Percentiles rank a stretch among this genome's conserved stretches.
Conservation (phyloP, 176 grass and related monocot species). For the Carex myosuroides region DNA sequence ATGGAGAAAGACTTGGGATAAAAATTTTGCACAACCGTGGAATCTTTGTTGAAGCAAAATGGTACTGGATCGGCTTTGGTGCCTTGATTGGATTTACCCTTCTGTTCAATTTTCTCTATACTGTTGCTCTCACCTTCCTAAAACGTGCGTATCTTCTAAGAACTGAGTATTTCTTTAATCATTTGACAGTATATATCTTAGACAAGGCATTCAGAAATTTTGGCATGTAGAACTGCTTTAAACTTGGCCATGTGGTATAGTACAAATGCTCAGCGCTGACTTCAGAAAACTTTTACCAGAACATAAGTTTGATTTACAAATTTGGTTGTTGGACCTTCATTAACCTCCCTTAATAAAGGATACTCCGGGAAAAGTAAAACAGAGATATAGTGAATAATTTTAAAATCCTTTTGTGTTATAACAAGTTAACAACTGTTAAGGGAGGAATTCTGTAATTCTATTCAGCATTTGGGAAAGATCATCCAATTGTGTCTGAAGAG, state of each 20-base stretch:
- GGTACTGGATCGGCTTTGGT: slow-evolving; percentile 92
- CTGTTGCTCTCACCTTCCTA: slow-evolving; percentile 63
- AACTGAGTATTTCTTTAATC: background rate
- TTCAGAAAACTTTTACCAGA: background rate
- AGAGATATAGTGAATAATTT: background rate
- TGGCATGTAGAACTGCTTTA: background rate
- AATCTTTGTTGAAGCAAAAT: slow-evolving; percentile 78
- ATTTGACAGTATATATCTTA: background rate
- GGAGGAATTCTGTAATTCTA: background rate
- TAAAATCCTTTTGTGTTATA: background rate
- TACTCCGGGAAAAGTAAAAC: background rate
- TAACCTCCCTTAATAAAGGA: background rate
- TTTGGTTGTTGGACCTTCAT: background rate
- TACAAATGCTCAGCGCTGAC: background rate
- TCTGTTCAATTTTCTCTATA: slow-evolving; percentile 78
- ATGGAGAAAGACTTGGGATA: slow-evolving; percentile 48
- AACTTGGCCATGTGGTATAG: background rate
- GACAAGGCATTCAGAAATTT: background rate
- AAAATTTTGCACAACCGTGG: slow-evolving; percentile 40
- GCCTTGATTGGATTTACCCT: slow-evolving; percentile 67
- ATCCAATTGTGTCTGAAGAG: slow-evolving; percentile 60
- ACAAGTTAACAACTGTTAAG: background rate
- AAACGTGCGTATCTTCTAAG: slow-evolving; percentile 28
- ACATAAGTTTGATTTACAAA: background rate
- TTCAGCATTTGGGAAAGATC: slow-evolving; percentile 68